These are phyloP conservation scores for Polytrichum commune DNA, from an alignment of 225 moss, liverwort and hornwort species.

Conservation along the genomic window DNA sequence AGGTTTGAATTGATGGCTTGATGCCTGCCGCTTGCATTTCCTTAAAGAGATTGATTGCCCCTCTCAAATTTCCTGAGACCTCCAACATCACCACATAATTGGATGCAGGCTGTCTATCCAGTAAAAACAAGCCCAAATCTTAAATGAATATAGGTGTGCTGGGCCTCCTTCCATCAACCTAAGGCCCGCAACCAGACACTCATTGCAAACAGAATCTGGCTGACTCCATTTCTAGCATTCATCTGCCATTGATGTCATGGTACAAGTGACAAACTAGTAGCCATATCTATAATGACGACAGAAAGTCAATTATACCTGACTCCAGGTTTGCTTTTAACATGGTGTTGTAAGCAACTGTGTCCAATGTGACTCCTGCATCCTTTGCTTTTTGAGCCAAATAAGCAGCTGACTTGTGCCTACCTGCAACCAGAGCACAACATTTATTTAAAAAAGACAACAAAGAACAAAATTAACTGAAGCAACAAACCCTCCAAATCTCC, in stretches of 20 bases:
- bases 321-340: slow-evolving; percentile 75
- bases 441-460: background rate
- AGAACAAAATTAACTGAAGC: background rate
- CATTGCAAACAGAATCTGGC: too few species aligned
- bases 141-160: too few species aligned
- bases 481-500: too few species aligned
- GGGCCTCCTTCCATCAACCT: too few species aligned
- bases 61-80: slow-evolving; percentile 65
- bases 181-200: too few species aligned
- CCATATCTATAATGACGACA: background rate
- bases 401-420: slow-evolving; percentile 53
- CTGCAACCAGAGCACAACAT: slow-evolving; percentile 24
- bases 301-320: slow-evolving; percentile 40
- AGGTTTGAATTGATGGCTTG: slow-evolving; percentile 64
- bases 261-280: background rate
- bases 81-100: background rate
- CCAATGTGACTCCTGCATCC: slow-evolving; percentile 57
- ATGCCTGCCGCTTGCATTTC: slow-evolving; percentile 62
- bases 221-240: too few species aligned
- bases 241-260: too few species aligned
- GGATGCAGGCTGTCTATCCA: too few species aligned
- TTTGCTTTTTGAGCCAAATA: slow-evolving; percentile 62
- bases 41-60: slow-evolving; percentile 52
- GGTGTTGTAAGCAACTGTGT: slow-evolving; percentile 78
- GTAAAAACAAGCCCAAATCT: too few species aligned